These are phyloP conservation scores for Candida hispaniensis DNA, from an alignment of 805 yeast species.

Conservation along the genomic window DNA sequence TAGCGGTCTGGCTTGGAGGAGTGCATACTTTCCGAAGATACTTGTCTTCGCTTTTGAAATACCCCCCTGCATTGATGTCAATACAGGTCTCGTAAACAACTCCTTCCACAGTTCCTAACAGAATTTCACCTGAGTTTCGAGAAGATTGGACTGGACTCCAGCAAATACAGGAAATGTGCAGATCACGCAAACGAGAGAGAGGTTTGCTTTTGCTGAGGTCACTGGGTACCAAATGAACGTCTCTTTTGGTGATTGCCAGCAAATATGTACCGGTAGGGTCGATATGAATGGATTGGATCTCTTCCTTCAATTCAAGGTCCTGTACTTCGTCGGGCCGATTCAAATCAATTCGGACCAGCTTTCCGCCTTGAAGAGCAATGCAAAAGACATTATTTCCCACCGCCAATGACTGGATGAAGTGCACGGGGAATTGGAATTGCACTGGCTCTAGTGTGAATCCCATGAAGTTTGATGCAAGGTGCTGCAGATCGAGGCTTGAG, in stretches of 20 bases:
- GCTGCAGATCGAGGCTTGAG: too few relatives aligned
- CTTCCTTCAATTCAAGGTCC: conserved; percentile 27
- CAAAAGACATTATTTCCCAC: conserved; percentile 48
- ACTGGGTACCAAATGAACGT: too few relatives aligned
- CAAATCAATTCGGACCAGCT: conserved; percentile 53
- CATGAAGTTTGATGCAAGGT: too few relatives aligned
- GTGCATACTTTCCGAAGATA: conserved; percentile 36
- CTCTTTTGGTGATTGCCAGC: conserved; percentile 39
- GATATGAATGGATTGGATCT: conserved; percentile 30
- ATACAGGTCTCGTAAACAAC: conserved; percentile 37
- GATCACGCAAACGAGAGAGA: conserved; percentile 39
- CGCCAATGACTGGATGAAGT: conserved; percentile 39
- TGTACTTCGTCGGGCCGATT: conserved; percentile 53
- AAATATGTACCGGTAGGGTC: conserved; percentile 46
- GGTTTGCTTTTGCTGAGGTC: too few relatives aligned
- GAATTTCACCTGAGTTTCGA: conserved; percentile 36
- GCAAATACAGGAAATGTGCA: conserved; percentile 34
- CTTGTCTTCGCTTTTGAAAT: conserved; percentile 34
- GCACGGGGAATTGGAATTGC: conserved; percentile 41
- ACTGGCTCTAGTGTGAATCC: too few relatives aligned
- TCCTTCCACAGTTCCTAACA: conserved; percentile 43
- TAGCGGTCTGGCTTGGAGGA: conserved; percentile 22
- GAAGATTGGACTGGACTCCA: conserved; percentile 34
- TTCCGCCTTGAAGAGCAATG: conserved; percentile 42
- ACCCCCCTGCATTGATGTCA: conserved; percentile 39